Conservation (phyloP, 495 filamentous ascomycete species). For the Penicillium pancosmium region DNA sequence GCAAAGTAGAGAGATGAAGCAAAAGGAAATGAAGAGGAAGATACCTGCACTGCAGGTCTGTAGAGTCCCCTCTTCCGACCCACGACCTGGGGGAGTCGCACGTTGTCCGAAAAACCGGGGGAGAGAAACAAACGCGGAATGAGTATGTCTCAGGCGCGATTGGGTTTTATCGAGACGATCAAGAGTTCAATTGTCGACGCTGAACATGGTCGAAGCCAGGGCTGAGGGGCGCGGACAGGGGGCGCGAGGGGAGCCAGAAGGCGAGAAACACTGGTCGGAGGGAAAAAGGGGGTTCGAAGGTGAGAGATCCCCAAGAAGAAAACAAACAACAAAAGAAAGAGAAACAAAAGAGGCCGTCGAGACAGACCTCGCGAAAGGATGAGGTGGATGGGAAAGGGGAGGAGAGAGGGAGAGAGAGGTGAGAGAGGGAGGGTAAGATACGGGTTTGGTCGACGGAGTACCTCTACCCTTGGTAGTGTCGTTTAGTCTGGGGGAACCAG, state of each 20-base stretch:
- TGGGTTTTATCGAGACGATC: conserved; percentile 61
- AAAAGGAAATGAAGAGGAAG: conserved; percentile 19
- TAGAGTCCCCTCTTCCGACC: conserved; percentile 22
- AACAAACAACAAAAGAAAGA: conserved; percentile 19
- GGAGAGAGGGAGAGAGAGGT: background rate
- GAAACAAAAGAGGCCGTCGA: conserved; percentile 14
- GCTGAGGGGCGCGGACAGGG: conserved; percentile 63
- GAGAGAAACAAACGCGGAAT: conserved; percentile 53
- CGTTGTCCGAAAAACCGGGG: conserved; percentile 24
- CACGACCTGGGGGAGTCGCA: conserved; percentile 21
- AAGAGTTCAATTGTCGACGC: conserved; percentile 55
- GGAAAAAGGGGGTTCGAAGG: conserved; percentile 51
- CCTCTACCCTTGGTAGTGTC: conserved; percentile 9
- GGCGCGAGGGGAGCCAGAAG: conserved; percentile 56
- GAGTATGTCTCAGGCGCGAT: conserved; percentile 60
- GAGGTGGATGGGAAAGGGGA: background rate
- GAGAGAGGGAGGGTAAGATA: conserved; percentile 19
- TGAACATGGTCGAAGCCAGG: conserved; percentile 69
- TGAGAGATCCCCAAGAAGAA: conserved; percentile 13
- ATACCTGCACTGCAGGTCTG: conserved; percentile 45
- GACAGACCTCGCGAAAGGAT: background rate
- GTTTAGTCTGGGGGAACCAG: conserved; percentile 29
- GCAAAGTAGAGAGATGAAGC: conserved; percentile 8
- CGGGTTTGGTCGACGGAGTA: background rate
- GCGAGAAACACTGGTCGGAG: conserved; percentile 19